Evolutionary conservation across 1,139 yeast genomes (phyloP).

Genomic region (Sugiyamaella grinbergsii): DNA sequence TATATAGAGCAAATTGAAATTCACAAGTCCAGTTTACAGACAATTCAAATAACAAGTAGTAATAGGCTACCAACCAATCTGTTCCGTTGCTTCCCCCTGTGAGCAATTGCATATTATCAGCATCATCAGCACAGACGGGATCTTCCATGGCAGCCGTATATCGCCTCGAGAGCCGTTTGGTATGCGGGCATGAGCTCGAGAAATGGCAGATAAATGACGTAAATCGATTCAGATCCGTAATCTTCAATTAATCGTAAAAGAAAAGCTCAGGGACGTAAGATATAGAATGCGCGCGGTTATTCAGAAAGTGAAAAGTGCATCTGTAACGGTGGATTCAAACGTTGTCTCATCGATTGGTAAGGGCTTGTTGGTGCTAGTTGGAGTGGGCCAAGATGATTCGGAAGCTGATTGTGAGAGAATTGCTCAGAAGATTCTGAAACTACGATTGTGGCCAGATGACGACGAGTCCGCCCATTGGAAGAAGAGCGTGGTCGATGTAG

Average conservation of each 20-base stretch:
- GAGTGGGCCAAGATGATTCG: conserved; percentile 77
- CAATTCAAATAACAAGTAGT: not conserved
- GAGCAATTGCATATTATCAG: no score
- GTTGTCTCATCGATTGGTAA: conserved; percentile 72
- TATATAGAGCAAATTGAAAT: not conserved
- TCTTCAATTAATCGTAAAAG: no score
- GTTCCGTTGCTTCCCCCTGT: no score
- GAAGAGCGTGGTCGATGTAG: conserved; percentile 51
- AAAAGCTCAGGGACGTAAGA: no score
- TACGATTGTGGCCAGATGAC: conserved; percentile 73
- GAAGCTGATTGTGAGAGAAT: conserved; percentile 67
- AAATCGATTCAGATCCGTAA: no score
- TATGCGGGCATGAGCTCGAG: no score
- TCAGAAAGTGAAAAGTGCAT: conserved; percentile 83
- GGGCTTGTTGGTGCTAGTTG: conserved; percentile 82
- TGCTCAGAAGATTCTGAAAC: conserved; percentile 63
- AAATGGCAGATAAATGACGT: no score
- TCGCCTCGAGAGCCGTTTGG: no score
- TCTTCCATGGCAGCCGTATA: no score
- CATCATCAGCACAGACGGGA: no score
- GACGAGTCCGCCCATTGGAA: conserved; percentile 63
- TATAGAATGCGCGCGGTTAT: conserved; percentile 93
- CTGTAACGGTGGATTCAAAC: conserved; percentile 75
- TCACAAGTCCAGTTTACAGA: no score
- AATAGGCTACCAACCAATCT: not conserved